Evolutionary conservation across 495 filamentous ascomycete genomes (phyloP), one percentile per base, ranked within the genome.

Genomic region (Talaromyces stipitatus): DNA sequence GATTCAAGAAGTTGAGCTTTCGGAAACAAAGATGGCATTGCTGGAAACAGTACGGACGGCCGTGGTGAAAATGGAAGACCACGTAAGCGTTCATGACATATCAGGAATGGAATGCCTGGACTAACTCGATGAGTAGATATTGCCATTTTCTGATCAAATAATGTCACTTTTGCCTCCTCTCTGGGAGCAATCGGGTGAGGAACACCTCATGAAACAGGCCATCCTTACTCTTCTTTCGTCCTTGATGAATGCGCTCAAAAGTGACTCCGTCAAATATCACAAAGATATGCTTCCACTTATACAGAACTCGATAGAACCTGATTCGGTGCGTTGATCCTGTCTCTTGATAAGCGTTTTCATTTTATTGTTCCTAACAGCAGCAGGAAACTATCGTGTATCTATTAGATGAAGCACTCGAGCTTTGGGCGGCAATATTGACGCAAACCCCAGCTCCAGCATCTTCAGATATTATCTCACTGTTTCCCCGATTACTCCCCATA

Each of bases 151-250:
- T 1, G 87, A 95, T 58, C 77, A 82, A 48, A 88, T 98, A 22
- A 83, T 98, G 58, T 72, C 80, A 3, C 78, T 90, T 20, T 76
- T 97, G n/a, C 90, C 91, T 2, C 78, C 82, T 1, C 75, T 97
- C 10, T 98, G 94, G 94, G 85, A 89, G 55, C 81, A 83, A 20
- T 86, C 87, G 5, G 89, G 85, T 9, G 85, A 86, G 41, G 85
- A 94, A 66, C 85, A 92, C 69, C 76, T 92, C 48, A 87, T 97
- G 81, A 97, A 97, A 71, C 90, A 96, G 70, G 83, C 87, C 0
- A 89, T 97, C 45, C 77, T 97, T n/a, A 86, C 84, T 3, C 83
- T 96, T 30, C 80, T 96, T 22, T 78, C 87, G 1, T 84, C 89
- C 4, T 73, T 98, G 28, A 85, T 95, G 16, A 78, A 81, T 46